Base-by-base conservation (phyloP, 2,329 filamentous ascomycete genomes). In the Nemania abortiva region DNA sequence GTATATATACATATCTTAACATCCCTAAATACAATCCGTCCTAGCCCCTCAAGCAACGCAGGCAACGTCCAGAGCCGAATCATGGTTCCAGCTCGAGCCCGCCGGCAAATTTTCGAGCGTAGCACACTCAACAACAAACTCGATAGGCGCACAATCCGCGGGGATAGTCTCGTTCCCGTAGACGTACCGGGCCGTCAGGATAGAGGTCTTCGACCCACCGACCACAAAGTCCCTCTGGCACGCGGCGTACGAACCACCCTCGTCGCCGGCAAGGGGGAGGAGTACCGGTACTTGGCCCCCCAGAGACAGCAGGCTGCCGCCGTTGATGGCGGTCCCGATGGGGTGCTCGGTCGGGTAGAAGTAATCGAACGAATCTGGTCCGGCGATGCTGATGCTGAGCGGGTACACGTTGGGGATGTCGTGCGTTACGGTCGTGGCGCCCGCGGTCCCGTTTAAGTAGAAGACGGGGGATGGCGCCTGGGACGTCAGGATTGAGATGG, bases 41-140 rank as follows among this genome's bases (percentile, higher is more conserved):
- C 57, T 63, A 56, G 2, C 22, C n/a, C 13, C 3, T 34, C n/a
- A 68, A 42, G 39, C 39, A 42, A 18, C 31, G 18, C 66, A 68
- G 31, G 66, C 52, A 34, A 68, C 66, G 2, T 68, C 66, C 11
- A 65, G 55, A 24, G 56, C 66, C 6, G 34, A 60, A 56, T 56
- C 66, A 24, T 68, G 66, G 11, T 65, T 53, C 66, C 66, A 68
- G 34, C 55, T 47, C 5, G 66, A 47, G 15, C 62, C 66, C 3
- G 47, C 62, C 0, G 66, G 66, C 9, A 68, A 50, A 3, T 68
- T 62, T 1, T 55, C 34, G 11, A 68, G 50, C 29, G 15, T 27
- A 4, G 66, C 66, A 56, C 66, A 68, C 62, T 68, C 66, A 11
- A 65, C 61, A 6, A 64, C 61, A 15, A 68, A 58, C 62, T 68